Conservation (phyloP, 352 stramenopile species). For the Phytophthora cactorum region DNA sequence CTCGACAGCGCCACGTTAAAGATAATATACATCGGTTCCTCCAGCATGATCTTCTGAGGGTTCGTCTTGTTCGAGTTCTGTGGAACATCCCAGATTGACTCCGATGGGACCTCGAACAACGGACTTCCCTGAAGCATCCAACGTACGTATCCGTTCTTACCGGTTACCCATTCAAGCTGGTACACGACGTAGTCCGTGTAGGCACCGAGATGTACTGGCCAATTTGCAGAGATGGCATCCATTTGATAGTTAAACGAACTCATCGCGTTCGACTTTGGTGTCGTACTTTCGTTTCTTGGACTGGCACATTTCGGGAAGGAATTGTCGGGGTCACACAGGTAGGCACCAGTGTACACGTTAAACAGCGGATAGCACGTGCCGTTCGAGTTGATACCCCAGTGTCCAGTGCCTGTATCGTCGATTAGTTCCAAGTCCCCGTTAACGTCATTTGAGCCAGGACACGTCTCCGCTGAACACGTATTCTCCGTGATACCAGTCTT, state of each 20-base stretch:
- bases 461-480: slow-evolving; percentile 26
- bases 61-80: slow-evolving; percentile 43
- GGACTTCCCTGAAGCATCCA: slow-evolving; percentile 76
- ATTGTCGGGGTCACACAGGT: slow-evolving; percentile 60
- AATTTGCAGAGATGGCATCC: slow-evolving; percentile 66
- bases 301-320: slow-evolving; percentile 33
- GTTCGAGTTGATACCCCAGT: slow-evolving; percentile 73
- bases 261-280: slow-evolving; percentile 51
- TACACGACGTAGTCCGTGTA: slow-evolving; percentile 64
- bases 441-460: slow-evolving; percentile 40
- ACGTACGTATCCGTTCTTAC: slow-evolving; percentile 42
- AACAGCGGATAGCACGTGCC: slow-evolving; percentile 67
- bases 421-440: slow-evolving; percentile 40
- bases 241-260: slow-evolving; percentile 46
- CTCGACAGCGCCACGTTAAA: slow-evolving; percentile 59
- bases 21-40: slow-evolving; percentile 64
- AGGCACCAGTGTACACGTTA: slow-evolving; percentile 61
- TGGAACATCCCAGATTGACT: slow-evolving; percentile 45
- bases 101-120: slow-evolving; percentile 77
- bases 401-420: slow-evolving; percentile 12
- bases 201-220: slow-evolving; percentile 64
- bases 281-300: slow-evolving; percentile 22
- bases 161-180: slow-evolving; percentile 40
- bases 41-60: slow-evolving; percentile 52
- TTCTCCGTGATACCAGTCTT: slow-evolving; percentile 40